Conservation (phyloP, 495 filamentous ascomycete genomes). For the Elasticomyces elasticus region DNA sequence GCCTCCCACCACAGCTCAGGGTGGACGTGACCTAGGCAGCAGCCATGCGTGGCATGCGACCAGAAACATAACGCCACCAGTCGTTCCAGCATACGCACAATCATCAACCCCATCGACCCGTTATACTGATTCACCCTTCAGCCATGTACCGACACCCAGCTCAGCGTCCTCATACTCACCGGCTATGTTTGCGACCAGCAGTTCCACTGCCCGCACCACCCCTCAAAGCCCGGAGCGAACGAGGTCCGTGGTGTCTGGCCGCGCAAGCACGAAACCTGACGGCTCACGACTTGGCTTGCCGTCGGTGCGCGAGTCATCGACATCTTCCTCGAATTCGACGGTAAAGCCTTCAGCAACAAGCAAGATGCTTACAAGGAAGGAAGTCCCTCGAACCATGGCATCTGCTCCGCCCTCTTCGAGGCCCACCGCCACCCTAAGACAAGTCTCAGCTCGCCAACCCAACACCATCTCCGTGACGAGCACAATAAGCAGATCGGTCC, state of each 20-base stretch:
- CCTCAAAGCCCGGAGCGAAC: conserved; percentile 11
- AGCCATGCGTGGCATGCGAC: neutral
- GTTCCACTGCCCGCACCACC: conserved; percentile 39
- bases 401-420: neutral
- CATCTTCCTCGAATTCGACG: conserved; percentile 34
- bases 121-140: conserved; percentile 91
- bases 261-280: conserved; percentile 32
- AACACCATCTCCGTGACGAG: neutral
- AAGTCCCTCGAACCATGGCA: conserved; percentile 5
- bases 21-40: neutral
- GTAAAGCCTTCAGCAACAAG: conserved; percentile 18
- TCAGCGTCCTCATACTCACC: conserved; percentile 94
- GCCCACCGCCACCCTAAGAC: neutral
- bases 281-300: conserved; percentile 44
- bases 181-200: conserved; percentile 50
- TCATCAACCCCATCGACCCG: conserved; percentile 73
- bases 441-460: neutral
- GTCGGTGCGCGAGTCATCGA: conserved; percentile 49
- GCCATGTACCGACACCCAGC: conserved; percentile 86
- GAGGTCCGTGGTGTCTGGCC: conserved; percentile 30
- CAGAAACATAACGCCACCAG: conserved; percentile 6
- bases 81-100: conserved; percentile 24
- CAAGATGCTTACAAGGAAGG: neutral
- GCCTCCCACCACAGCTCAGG: conserved; percentile 18
- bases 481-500: conserved; percentile 7